phyloP scores from a whole-genome alignment of 441 rosid genomes.

The Omphalea diandra region DNA sequence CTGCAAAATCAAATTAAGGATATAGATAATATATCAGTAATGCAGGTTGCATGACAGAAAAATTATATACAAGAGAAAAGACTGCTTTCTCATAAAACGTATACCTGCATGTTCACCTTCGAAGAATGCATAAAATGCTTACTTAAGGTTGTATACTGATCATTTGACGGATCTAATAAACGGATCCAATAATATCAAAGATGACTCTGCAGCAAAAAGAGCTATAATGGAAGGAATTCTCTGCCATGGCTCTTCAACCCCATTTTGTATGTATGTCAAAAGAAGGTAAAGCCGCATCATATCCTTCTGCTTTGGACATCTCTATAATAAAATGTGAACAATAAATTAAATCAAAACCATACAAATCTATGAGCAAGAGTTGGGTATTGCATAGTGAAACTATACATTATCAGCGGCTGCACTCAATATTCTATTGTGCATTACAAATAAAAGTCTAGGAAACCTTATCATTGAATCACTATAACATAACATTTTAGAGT shows the following conservation, averaged over 20 bases:
- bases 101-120: constrained; percentile 77
- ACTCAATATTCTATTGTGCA: neutral
- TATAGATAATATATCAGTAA: neutral
- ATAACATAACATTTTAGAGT: neutral
- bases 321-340: constrained; percentile 42
- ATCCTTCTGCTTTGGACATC: constrained; percentile 62
- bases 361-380: constrained; percentile 4
- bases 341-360: constrained; percentile 3
- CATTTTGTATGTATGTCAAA: constrained; percentile 78
- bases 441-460: neutral
- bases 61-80: neutral
- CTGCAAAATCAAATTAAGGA: constrained; percentile 48
- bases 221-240: constrained; percentile 78
- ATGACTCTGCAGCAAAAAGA: constrained; percentile 86
- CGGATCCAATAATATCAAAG: constrained; percentile 84
- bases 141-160: constrained; percentile 56
- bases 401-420: neutral
- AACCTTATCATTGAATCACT: neutral
- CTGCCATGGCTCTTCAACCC: constrained; percentile 81
- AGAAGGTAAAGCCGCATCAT: constrained; percentile 62
- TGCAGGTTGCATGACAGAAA: too few relatives aligned
- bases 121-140: constrained; percentile 66
- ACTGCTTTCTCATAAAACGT: constrained; percentile 10
- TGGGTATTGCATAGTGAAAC: neutral
- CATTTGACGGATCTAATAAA: constrained; percentile 77